A percentile compares a stretch with the other conserved stretches of the same genome.
These are phyloP conservation scores for Toxoplasma gondii DNA, from an alignment of 169 alveolate genomes.

Conservation along the genomic window DNA sequence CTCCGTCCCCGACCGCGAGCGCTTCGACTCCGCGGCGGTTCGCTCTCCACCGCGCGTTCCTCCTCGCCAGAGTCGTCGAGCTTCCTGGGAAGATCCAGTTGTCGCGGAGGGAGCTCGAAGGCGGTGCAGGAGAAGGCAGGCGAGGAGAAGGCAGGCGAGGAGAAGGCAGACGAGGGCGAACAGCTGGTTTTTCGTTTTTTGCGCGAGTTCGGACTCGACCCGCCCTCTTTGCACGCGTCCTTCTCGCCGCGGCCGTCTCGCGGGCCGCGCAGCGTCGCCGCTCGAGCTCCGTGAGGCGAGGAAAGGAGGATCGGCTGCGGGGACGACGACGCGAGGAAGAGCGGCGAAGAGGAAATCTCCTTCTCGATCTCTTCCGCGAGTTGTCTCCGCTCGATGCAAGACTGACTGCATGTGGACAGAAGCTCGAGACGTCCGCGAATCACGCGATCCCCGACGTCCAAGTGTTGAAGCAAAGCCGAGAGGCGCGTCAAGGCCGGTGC, in stretches of 20 bases:
- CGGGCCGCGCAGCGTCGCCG: too few species aligned
- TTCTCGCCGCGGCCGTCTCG: background rate
- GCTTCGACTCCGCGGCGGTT: background rate
- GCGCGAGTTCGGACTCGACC: background rate
- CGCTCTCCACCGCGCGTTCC: background rate
- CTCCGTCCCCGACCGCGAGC: too few species aligned
- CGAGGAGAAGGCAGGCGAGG: background rate
- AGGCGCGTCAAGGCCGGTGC: constrained; percentile 72
- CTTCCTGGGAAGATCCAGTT: background rate
- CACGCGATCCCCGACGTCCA: constrained; percentile 79
- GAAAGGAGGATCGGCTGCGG: constrained; percentile 68
- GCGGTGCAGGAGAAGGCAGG: too few species aligned
- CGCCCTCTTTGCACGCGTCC: background rate
- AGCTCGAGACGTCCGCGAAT: constrained; percentile 75
- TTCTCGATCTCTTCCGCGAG: constrained; percentile 45
- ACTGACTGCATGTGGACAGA: constrained; percentile 57
- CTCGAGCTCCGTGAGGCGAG: background rate
- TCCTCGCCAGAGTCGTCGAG: background rate
- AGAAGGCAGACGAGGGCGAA: background rate
- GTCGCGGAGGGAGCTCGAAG: background rate
- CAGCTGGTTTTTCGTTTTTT: background rate
- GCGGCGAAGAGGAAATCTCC: constrained; percentile 71
- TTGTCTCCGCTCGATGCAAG: background rate
- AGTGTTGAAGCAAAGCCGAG: constrained; percentile 68
- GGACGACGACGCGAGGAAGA: constrained; percentile 62